phyloP scores from a whole-genome alignment of 768 basidiomycete species.

The Butyriboletus loyo region DNA sequence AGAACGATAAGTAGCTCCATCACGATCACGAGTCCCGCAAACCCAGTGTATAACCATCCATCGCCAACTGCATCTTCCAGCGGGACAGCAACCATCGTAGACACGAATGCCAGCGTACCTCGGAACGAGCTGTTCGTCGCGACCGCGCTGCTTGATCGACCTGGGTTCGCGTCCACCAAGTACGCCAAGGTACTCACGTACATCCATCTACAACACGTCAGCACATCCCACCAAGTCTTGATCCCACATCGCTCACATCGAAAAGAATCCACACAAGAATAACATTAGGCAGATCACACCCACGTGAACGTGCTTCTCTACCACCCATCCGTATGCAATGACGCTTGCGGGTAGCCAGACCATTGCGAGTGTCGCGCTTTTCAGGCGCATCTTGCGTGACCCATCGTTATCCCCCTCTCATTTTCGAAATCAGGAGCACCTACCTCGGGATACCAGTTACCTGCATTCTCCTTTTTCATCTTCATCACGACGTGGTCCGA shows the following conservation, averaged over 20 bases:
- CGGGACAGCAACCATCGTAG: constrained; percentile 71
- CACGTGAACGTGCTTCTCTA: constrained; percentile 57
- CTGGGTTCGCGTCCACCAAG: constrained; percentile 82
- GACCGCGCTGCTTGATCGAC: constrained; percentile 71
- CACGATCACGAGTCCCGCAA: constrained; percentile 50
- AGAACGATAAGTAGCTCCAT: constrained; percentile 57
- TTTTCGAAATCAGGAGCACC: constrained; percentile 5
- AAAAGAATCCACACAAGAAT: constrained; percentile 70
- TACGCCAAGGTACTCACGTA: constrained; percentile 77
- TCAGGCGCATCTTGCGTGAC: constrained; percentile 60
- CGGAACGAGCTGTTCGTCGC: constrained; percentile 78
- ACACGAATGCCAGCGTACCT: constrained; percentile 63
- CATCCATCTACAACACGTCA: constrained; percentile 41
- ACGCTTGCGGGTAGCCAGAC: constrained; percentile 53
- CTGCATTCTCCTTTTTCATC: constrained; percentile 44
- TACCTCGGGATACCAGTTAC: constrained; percentile 62
- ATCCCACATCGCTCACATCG: constrained; percentile 49
- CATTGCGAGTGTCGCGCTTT: constrained; percentile 58
- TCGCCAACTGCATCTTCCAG: constrained; percentile 75
- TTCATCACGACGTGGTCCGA: constrained; percentile 48
- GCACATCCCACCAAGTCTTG: not conserved
- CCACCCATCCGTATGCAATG: constrained; percentile 75
- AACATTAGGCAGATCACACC: constrained; percentile 69
- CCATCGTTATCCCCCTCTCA: not conserved
- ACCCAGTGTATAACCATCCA: constrained; percentile 75